Percentiles rank a stretch among this genome's conserved stretches.
Evolutionary conservation across 345 rosid genomes (phyloP).

Genomic region (Psidium guajava): DNA sequence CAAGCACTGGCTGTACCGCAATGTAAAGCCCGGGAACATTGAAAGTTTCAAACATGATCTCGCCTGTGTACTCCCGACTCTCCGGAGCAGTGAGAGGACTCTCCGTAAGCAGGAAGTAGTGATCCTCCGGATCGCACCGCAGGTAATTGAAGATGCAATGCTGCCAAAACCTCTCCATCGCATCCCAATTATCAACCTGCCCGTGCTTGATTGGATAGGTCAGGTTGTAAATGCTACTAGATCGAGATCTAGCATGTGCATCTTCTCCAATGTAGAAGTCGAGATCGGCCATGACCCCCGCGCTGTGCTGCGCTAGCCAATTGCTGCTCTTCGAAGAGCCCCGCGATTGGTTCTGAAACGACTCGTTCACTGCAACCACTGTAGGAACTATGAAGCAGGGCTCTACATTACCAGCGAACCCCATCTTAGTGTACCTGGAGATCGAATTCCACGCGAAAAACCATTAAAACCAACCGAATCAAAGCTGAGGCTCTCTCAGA

Average conservation of each 20-base stretch:
- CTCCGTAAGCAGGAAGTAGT: slow-evolving; percentile 88
- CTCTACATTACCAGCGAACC: slow-evolving; percentile 95
- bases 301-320: slow-evolving; percentile 78
- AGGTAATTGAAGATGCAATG: slow-evolving; percentile 81
- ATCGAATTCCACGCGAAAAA: neutral
- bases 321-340: slow-evolving; percentile 54
- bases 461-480: neutral
- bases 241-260: slow-evolving; percentile 59
- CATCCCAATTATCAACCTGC: slow-evolving; percentile 95
- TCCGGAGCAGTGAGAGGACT: slow-evolving; percentile 97
- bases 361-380: slow-evolving; percentile 82
- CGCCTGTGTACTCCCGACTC: slow-evolving; percentile 89
- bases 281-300: slow-evolving; percentile 95
- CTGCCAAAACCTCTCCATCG: slow-evolving; percentile 98
- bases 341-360: slow-evolving; percentile 68
- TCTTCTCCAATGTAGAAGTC: slow-evolving; percentile 92
- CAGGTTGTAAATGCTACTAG: slow-evolving; percentile 69
- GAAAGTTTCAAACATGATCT: slow-evolving; percentile 92
- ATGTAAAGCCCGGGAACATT: slow-evolving; percentile 92
- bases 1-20: slow-evolving; percentile 97
- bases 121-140: slow-evolving; percentile 99
- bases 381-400: slow-evolving; percentile 92
- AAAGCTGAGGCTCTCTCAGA: neutral
- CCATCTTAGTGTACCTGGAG: slow-evolving; percentile 88
- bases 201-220: slow-evolving; percentile 78